Base-by-base conservation (phyloP, 1,284 basidiomycete genomes). In the Sparassis latifolia region DNA sequence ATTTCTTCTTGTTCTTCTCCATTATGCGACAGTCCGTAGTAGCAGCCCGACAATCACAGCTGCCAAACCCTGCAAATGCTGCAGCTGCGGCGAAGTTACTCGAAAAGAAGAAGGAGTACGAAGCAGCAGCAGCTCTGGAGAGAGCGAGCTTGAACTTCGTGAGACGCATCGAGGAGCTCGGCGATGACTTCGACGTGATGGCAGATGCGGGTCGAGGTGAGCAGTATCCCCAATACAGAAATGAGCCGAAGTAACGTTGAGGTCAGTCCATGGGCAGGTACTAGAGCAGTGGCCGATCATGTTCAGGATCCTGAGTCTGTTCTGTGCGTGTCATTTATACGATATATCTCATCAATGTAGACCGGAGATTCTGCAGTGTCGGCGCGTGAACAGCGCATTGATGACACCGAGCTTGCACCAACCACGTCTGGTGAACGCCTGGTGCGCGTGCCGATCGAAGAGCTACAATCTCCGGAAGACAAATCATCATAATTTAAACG, bases 41-140 rank as follows among this genome's bases (percentile, higher is more conserved):
- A 7, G 67, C 77, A 1, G 72, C 63, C 52, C 77, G 83, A 38
- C 69, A 72, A 27, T 82, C 80, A 4, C 74, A 79, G 30, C 46
- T 61, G 2, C 60, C 69, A 10, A 65, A 69, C 2, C 73, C 77
- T 37, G 64, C 71, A 4, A 74, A 70, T 49, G 72, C 78, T 1
- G 76, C 78, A 0, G 73, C 78, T 2, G 57, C 69, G 2, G 71
- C 78, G 9, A 82, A 82, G 56, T 71, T 87, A 35, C 51, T 73
- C 1, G 86, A 89, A 61, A 89, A 89, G 71, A 89, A 86, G 70
- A 89, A 86, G 61, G 86, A 89, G 64, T 79, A 73, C 48, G 85
- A 88, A 50, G 84, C 83, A 0, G 82, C 88, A n/a, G 74, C 78
- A 27, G 86, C 86, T 2, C 70, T 89, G 9, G 84, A 88, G 58